Evolutionary conservation across 225 moss, liverwort and hornwort species (phyloP), one percentile per base, ranked within the genome.

Genomic region (Rhytidiadelphus loreus): DNA sequence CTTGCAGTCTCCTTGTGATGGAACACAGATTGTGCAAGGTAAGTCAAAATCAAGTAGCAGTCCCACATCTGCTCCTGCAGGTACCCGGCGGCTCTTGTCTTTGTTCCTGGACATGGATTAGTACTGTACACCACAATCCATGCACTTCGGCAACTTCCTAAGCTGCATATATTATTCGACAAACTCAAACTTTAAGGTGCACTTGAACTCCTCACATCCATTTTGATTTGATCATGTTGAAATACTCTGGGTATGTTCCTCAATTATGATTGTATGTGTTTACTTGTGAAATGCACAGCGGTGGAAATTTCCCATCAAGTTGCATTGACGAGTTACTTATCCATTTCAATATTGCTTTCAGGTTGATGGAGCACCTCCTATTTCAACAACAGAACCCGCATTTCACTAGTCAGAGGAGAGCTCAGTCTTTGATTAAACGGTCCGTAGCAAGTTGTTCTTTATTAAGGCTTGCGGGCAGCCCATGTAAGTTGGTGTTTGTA

Each of bases 11-110:
- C 32, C 22, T 89, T 35, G 66, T 57, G 44, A 57, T 58, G 66
- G 7, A 79, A 66, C 26, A 46, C 91, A 97, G 98, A 94, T 96
- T 83, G 95, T 95, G 24, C 92, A 97, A 85, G 94, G 94, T 29
- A 96, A 95, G 75, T 93, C 93, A 16, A 98, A 95, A 87, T 82
- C 84, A 80, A 93, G 76, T 62, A 48, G 52, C 16, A 86, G 44
- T 68, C 53, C 87, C 32, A 6, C 81, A 22, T 32, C 86, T 62
- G 43, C 85, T 50, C 82, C 91, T 62, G 20, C 83, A 50, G 11
- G 69, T 11, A 73, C 80, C 1, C 84, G 79, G 25, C 84, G 88
- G 26, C 37, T 93, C 1, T 58, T 94, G 63, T 72, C 90, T 43
- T 88, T 90, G 41, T 63, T 93, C 53, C 20, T 94, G 85, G 91